Evolutionary conservation across 768 basidiomycete species (phyloP), one percentile per base, ranked within the genome.

Genomic region (Lentinula sp.): DNA sequence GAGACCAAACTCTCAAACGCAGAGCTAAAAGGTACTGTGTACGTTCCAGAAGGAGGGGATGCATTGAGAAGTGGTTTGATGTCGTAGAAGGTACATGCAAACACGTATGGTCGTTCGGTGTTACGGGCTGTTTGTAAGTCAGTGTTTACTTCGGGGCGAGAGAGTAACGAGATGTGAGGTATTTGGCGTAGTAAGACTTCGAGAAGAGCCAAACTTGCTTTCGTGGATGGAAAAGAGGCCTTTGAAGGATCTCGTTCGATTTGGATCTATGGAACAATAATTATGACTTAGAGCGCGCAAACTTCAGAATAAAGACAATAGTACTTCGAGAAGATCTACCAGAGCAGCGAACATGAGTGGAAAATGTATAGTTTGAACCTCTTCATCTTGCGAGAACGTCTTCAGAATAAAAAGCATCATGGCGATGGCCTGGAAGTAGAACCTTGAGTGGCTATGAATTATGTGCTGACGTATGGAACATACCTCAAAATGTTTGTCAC

Each of bases 341-440:
- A 92, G 75, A 5, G 84, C 86, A 2, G 84, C 77, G 61, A 95
- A 88, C 13, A 93, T 76, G 46, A 94, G 72, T 0, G 96, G 95
- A 10, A 95, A 74, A 71, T 96, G 93, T 32, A 94, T 77, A 3
- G 77, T 82, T 67, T 84, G 85, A 28, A 91, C 83, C 69, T 97
- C 96, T 63, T 98, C 94, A 65, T 98, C 96, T 66, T 93, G 91
- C 1, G 86, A 81, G 68, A 97, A 89, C 1, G 85, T 83, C 31
- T 76, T 76, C 6, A 98, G 74, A 49, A 96, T 76, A 73, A 95
- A 97, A 7, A 77, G 70, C 0, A 87, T 77, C 69, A 98, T 81
- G 11, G 76, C 75, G 43, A 91, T 79, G 8, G 84, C 83, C 91
- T 94, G 63, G 4, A 50, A 43, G 35, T 39, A 57, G 46, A 18